Evolutionary conservation across 2,329 filamentous ascomycete genomes (phyloP).

Genomic region (Tolypocladium paradoxum): DNA sequence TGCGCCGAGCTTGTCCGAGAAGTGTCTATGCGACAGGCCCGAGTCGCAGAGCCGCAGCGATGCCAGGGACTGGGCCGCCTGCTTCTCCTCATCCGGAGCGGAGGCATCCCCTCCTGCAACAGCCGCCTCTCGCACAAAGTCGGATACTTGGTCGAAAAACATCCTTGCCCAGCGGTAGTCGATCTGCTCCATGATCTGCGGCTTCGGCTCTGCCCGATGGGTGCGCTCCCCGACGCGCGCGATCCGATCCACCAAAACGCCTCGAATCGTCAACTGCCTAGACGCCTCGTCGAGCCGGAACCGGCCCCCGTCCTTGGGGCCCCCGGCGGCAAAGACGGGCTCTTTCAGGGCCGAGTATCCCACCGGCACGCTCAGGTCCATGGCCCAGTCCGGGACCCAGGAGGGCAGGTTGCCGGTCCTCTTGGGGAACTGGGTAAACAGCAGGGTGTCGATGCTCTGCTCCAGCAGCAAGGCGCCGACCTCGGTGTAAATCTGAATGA

Average conservation of each 20-base stretch:
- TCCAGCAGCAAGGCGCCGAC: constrained; percentile 11
- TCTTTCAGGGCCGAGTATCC: constrained; percentile 12
- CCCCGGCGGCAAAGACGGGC: constrained; percentile 15
- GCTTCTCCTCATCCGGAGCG: not conserved
- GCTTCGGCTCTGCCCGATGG: constrained; percentile 1
- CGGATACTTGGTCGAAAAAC: constrained; percentile 15
- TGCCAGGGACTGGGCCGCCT: not conserved
- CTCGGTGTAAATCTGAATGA: constrained; percentile 9
- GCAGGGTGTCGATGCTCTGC: constrained; percentile 15
- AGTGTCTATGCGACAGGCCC: constrained; percentile 6
- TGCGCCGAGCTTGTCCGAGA: constrained; percentile 1
- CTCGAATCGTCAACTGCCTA: constrained; percentile 8
- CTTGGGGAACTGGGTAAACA: constrained; percentile 18
- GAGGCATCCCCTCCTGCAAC: not conserved
- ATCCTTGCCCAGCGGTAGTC: constrained; percentile 11
- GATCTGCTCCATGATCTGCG: constrained; percentile 2
- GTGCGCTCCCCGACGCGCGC: constrained; percentile 8
- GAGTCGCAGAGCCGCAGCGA: constrained; percentile 11
- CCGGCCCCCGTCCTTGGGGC: not conserved
- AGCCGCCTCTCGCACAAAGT: constrained; percentile 7
- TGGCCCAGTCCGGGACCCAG: constrained; percentile 24
- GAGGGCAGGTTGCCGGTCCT: constrained; percentile 13
- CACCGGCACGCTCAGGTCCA: constrained; percentile 13
- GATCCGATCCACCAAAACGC: constrained; percentile 12
- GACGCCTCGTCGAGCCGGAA: constrained; percentile 3